Percentiles rank a stretch among this genome's conserved stretches.
Conservation (phyloP, 768 basidiomycete genomes). For the Auricularia sp. region DNA sequence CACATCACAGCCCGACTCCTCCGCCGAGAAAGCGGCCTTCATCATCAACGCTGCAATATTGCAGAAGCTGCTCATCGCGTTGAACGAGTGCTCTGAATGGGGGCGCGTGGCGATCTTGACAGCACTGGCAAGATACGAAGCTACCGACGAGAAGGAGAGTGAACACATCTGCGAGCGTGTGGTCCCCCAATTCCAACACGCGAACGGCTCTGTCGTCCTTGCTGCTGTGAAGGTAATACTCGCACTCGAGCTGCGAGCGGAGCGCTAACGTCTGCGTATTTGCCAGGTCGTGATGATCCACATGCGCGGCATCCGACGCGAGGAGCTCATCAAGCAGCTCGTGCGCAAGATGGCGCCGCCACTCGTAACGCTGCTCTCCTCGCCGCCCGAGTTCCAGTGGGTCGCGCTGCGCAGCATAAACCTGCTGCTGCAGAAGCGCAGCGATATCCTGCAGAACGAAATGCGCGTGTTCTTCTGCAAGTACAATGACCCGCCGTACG, state of each 20-base stretch:
- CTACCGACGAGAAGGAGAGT: slow-evolving; percentile 85
- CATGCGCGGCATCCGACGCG: slow-evolving; percentile 70
- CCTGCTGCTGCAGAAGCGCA: slow-evolving; percentile 85
- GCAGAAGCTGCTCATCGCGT: slow-evolving; percentile 83
- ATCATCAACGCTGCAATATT: slow-evolving; percentile 74
- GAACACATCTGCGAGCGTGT: slow-evolving; percentile 99
- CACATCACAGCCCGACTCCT: slow-evolving; percentile 41
- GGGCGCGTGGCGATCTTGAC: slow-evolving; percentile 89
- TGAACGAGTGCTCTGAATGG: slow-evolving; percentile 99
- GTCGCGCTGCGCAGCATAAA: slow-evolving; percentile 96
- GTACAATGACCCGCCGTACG: slow-evolving; percentile 98
- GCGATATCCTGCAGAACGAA: slow-evolving; percentile 85
- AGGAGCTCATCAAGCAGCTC: slow-evolving; percentile 76
- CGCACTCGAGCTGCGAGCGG: not conserved
- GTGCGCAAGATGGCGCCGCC: slow-evolving; percentile 97
- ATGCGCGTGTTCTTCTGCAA: slow-evolving; percentile 99
- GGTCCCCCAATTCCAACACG: slow-evolving; percentile 96
- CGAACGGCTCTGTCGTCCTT: slow-evolving; percentile 92
- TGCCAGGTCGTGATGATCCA: slow-evolving; percentile 84
- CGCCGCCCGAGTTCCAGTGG: slow-evolving; percentile 97
- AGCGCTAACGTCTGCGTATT: slow-evolving; percentile 26
- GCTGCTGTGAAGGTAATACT: slow-evolving; percentile 78
- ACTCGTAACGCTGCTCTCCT: slow-evolving; percentile 86
- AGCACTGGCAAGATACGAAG: slow-evolving; percentile 72
- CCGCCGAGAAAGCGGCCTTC: slow-evolving; percentile 61